Conservation (phyloP, 1,139 yeast species). For the Sugiyamaella japonica region DNA sequence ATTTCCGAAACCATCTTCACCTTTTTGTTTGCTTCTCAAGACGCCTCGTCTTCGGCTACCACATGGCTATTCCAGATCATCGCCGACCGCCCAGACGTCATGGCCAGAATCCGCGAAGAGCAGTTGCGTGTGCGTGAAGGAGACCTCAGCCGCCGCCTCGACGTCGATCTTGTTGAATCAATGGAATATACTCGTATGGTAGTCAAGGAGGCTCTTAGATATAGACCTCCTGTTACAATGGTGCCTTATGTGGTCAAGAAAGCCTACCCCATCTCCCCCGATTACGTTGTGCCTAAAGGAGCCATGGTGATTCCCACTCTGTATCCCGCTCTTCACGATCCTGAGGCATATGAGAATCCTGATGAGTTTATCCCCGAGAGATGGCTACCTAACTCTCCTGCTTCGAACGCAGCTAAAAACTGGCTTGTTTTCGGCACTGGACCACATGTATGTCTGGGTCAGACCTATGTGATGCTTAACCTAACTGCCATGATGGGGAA, state of each 20-base stretch:
- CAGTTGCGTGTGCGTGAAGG: constrained; percentile 80
- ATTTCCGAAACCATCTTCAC: constrained; percentile 96
- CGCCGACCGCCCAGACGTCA: constrained; percentile 92
- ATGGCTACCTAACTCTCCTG: constrained; percentile 72
- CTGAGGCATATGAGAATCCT: constrained; percentile 92
- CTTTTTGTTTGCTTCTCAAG: constrained; percentile 95
- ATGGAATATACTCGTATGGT: constrained; percentile 90
- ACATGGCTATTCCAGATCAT: constrained; percentile 97
- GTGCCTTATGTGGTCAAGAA: constrained; percentile 94
- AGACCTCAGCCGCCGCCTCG: constrained; percentile 62
- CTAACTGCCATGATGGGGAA: constrained; percentile 90
- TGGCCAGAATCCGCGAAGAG: constrained; percentile 82
- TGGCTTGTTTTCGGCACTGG: constrained; percentile 98
- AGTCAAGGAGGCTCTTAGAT: constrained; percentile 87
- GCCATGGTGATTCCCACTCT: constrained; percentile 94
- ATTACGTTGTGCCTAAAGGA: constrained; percentile 92
- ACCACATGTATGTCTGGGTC: constrained; percentile 94
- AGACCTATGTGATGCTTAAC: constrained; percentile 86
- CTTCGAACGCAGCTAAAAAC: constrained; percentile 67
- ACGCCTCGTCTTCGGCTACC: constrained; percentile 96
- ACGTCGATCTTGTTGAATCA: constrained; percentile 71
- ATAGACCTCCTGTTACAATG: constrained; percentile 97
- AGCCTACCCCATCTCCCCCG: constrained; percentile 75
- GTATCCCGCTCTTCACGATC: constrained; percentile 95
- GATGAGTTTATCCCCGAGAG: constrained; percentile 94